These are phyloP conservation scores for Actinomucor elegans DNA, from an alignment of 371 early-diverging fungal genomes.

Conservation along the genomic window DNA sequence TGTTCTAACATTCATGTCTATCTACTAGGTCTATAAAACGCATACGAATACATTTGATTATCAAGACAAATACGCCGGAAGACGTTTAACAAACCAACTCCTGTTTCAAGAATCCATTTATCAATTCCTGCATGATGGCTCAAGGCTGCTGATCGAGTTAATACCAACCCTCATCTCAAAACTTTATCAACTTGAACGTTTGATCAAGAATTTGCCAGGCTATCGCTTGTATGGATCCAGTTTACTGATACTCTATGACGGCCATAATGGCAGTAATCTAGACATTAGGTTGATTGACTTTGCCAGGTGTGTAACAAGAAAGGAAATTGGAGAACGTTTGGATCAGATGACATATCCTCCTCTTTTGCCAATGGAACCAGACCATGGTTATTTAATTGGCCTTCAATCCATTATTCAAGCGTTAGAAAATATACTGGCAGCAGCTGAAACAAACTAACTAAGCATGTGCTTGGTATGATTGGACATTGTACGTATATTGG, in stretches of 20 bases:
- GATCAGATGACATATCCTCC: conserved; percentile 54
- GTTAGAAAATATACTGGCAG: conserved; percentile 44
- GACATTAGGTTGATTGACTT: conserved; percentile 87
- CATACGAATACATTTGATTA: background rate
- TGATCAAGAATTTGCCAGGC: conserved; percentile 67
- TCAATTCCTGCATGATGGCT: conserved; percentile 77
- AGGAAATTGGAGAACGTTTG: conserved; percentile 12
- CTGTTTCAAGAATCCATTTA: conserved; percentile 72
- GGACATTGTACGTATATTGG: too few relatives aligned
- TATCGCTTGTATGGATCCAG: conserved; percentile 88
- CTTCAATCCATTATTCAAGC: conserved; percentile 56
- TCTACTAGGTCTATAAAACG: conserved; percentile 16
- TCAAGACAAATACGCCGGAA: conserved; percentile 89
- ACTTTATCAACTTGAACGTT: conserved; percentile 62
- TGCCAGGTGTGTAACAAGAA: conserved; percentile 63
- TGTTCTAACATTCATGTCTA: background rate
- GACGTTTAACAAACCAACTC: conserved; percentile 62
- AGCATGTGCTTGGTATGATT: too few relatives aligned
- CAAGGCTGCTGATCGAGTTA: conserved; percentile 56
- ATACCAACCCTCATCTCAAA: conserved; percentile 72
- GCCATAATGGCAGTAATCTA: conserved; percentile 18
- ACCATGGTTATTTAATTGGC: conserved; percentile 68
- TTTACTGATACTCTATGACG: conserved; percentile 51
- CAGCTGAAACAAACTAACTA: too few relatives aligned
- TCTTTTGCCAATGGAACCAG: conserved; percentile 51